Conservation (phyloP, 768 basidiomycete species). For the Kwoniella mangroviensis region DNA sequence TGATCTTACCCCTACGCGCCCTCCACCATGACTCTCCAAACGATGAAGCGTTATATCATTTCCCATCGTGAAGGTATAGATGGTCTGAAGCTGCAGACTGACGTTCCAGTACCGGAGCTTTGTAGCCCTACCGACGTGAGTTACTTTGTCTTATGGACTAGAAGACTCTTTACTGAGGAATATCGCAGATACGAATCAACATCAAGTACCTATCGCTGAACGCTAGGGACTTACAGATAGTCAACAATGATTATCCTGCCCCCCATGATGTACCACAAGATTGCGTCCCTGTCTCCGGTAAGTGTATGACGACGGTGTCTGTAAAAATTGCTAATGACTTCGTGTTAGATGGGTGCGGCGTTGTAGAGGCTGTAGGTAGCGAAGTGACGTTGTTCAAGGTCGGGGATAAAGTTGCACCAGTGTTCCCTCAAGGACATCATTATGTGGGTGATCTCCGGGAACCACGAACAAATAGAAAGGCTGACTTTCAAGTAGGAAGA, state of each 20-base stretch:
- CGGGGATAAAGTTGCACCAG: slow-evolving; percentile 45
- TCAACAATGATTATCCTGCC: slow-evolving; percentile 47
- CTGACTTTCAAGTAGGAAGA: slow-evolving; percentile 36
- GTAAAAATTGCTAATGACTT: neutral
- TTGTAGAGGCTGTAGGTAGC: slow-evolving; percentile 44
- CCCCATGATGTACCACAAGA: slow-evolving; percentile 46
- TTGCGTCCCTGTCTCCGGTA: slow-evolving; percentile 46
- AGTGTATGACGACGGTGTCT: neutral
- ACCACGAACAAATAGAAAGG: neutral
- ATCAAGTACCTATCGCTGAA: slow-evolving; percentile 54
- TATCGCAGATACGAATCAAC: slow-evolving; percentile 46
- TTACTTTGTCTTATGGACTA: slow-evolving; percentile 1
- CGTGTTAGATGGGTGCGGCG: slow-evolving; percentile 41
- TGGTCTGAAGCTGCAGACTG: slow-evolving; percentile 34
- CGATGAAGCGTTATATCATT: slow-evolving; percentile 41
- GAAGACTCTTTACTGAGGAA: neutral
- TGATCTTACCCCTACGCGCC: neutral
- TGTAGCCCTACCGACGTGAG: slow-evolving; percentile 34
- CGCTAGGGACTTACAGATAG: slow-evolving; percentile 55
- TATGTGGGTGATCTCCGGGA: slow-evolving; percentile 26
- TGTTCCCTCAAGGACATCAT: slow-evolving; percentile 48
- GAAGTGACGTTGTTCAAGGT: slow-evolving; percentile 47
- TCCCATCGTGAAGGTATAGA: slow-evolving; percentile 36
- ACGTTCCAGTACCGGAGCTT: slow-evolving; percentile 36
- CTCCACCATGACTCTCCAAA: neutral